Conservation (phyloP, 805 yeast species). For the Metschnikowia matae region DNA sequence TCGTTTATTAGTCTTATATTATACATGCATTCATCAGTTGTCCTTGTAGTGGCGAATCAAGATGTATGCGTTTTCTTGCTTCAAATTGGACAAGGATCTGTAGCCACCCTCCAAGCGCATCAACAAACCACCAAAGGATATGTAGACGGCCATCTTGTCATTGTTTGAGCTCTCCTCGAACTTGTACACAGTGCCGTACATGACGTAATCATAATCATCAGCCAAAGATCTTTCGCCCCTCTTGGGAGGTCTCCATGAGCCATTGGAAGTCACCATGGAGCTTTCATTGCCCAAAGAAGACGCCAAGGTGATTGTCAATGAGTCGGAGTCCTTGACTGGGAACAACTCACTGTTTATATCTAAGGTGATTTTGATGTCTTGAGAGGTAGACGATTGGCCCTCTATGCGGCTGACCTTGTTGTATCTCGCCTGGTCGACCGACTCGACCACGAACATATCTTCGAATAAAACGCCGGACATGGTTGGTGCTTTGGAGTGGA, state of each 20-base stretch:
- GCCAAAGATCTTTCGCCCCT: slow-evolving; percentile 82
- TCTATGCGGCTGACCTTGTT: slow-evolving; percentile 87
- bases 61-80: slow-evolving; percentile 90
- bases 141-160: slow-evolving; percentile 78
- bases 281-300: slow-evolving; percentile 58
- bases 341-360: slow-evolving; percentile 90
- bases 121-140: slow-evolving; percentile 92
- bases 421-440: slow-evolving; percentile 84
- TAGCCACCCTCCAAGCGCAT: slow-evolving; percentile 94
- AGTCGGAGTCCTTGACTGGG: slow-evolving; percentile 73
- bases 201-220: slow-evolving; percentile 96
- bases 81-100: slow-evolving; percentile 79
- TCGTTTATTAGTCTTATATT: slow-evolving; percentile 8
- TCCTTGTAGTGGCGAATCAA: slow-evolving; percentile 70
- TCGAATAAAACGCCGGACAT: slow-evolving; percentile 75
- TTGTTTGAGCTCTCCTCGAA: slow-evolving; percentile 77
- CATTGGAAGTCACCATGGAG: slow-evolving; percentile 45
- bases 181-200: slow-evolving; percentile 96
- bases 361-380: slow-evolving; percentile 75
- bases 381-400: slow-evolving; percentile 79
- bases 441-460: slow-evolving; percentile 82
- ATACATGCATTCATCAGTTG: slow-evolving; percentile 15
- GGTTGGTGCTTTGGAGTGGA: slow-evolving; percentile 8
- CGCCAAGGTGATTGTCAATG: slow-evolving; percentile 82
- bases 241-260: slow-evolving; percentile 81